Base-by-base conservation (phyloP, 371 early-diverging fungal species). In the Choanephora cucurbitarum region DNA sequence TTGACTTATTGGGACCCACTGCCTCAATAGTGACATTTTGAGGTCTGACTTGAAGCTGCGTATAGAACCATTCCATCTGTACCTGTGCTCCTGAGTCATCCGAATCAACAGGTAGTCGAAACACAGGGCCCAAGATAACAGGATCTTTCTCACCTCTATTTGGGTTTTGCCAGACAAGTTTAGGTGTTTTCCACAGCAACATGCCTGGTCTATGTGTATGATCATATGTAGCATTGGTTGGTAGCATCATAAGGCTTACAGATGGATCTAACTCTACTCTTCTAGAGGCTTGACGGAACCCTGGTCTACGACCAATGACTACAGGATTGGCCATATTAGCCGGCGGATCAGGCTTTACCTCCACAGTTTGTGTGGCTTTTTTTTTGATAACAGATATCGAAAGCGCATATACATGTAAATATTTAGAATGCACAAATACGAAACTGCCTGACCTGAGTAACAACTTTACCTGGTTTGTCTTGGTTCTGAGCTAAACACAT, bases 21-120 rank as follows among this genome's bases (percentile, higher is more conserved):
- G 64, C 64, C 15, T 47, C 53, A 19, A 63, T 44, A 5, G 64
- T 59, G 5, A 59, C 10, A 7, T 55, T 64, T 39, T 50, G 22
- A 9, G 64, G 64, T 45, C 48, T 40, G 19, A 64, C 55, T 7
- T 58, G 46, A 1, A 64, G 60, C 39, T 59, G 44, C 6, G 24
- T 32, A 23, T 60, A 64, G 18, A 34, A 18, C 64, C 60, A 64
- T 11, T 49, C 48, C 49, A 64, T 42, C 34, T 28, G 19, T n/a
- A 56, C 37, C 19, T 56, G 56, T 24, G 56, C 19, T 37, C 42
- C 34, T 15, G 33, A 23, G 41, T 47, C 56, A 32, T 56, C 56
- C 28, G n/a, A 19, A 41, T 56, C 56, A 3, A 56, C 41, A 4
- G 48, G 49, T 18, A 56, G 31, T 15, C 49, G 28, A 32, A 39